Evolutionary conservation across 257 asterid species (phyloP), one percentile per base, ranked within the genome.

Genomic region (Solanum gandarillasii): DNA sequence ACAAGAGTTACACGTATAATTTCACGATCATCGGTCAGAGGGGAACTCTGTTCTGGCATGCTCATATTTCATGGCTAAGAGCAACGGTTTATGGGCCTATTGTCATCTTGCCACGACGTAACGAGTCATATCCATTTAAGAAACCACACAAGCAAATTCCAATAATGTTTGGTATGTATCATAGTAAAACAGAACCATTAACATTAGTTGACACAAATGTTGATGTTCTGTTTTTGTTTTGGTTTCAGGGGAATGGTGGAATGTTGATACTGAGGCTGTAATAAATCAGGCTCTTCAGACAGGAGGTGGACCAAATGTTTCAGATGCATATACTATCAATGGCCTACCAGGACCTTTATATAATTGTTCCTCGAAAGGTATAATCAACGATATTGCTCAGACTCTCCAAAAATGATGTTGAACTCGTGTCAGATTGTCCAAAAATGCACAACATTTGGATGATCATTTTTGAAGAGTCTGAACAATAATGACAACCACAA

Each of bases 1-100:
- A 93, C 21, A 94, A 92, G 67, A 89, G 68, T 2, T 94, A 94
- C 85, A 87, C 76, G n/a, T 94, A 94, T 78, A 94, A 94, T 91
- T 94, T 92, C 95, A 94, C 98, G 25, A 91, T 93, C 84, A 90
- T 90, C 1, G 96, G 95, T 43, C 98, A 94, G 89, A 91, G 94
- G 88, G 98, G 98, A 9, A 94, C 98, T 20, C 92, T 93, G 86
- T 91, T 92, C 90, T 93, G 95, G 95, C 98, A 94, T 71, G 98
- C 95, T 71, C 96, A 94, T 83, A 91, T 92, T 87, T 91, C 95
- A 2, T 94, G 98, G 95, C 83, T 94, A 12, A 87, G 98, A 87
- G 89, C 95, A n/a, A 94, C 96, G 0, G 39, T 93, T 39, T 58
- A 94, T 14, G 98, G 96, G 6, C 95, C 98, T 1, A 84, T 94